A percentile compares a stretch with the other conserved stretches of the same genome.
phyloP scores from a whole-genome alignment of 139 green algal genomes.

The Penium margaritaceum region DNA sequence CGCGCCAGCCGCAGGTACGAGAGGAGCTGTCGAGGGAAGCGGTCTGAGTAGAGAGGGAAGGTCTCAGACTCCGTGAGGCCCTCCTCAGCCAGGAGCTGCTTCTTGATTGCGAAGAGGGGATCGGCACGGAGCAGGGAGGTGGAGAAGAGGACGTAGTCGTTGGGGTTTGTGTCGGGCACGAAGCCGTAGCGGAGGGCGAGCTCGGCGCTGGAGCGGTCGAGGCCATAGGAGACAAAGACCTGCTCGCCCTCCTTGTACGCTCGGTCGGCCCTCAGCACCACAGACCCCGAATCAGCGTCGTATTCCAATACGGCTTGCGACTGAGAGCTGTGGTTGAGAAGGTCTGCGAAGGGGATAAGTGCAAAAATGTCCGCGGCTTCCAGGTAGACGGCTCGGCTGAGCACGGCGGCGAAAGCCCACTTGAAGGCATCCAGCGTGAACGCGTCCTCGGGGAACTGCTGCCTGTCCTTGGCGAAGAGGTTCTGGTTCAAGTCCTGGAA shows the following conservation, averaged over 20 bases:
- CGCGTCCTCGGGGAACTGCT: too few relatives aligned
- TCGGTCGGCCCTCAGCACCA: constrained; percentile 14
- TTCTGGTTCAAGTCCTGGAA: too few relatives aligned
- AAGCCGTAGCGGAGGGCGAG: constrained; percentile 38
- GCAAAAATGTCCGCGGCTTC: constrained; percentile 79
- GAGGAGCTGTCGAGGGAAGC: constrained; percentile 74
- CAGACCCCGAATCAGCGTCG: neutral
- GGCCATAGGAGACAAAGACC: constrained; percentile 22
- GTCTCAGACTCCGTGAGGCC: constrained; percentile 56
- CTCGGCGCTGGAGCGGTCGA: constrained; percentile 19
- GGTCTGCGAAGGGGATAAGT: constrained; percentile 56
- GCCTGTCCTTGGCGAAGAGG: too few relatives aligned
- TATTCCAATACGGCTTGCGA: too few relatives aligned
- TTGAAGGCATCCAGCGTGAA: constrained; percentile 58
- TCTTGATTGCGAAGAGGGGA: constrained; percentile 57
- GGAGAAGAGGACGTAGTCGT: constrained; percentile 13
- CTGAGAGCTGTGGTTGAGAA: neutral
- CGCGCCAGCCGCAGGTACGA: constrained; percentile 77
- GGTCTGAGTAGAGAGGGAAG: constrained; percentile 84
- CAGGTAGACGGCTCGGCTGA: constrained; percentile 71
- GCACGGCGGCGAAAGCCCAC: constrained; percentile 70
- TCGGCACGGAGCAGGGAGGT: constrained; percentile 50
- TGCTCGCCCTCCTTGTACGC: constrained; percentile 24
- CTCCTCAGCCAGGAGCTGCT: constrained; percentile 61
- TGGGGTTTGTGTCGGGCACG: neutral